These are phyloP conservation scores for Phytophthora melonis DNA, from an alignment of 352 stramenopile species.

Conservation along the genomic window DNA sequence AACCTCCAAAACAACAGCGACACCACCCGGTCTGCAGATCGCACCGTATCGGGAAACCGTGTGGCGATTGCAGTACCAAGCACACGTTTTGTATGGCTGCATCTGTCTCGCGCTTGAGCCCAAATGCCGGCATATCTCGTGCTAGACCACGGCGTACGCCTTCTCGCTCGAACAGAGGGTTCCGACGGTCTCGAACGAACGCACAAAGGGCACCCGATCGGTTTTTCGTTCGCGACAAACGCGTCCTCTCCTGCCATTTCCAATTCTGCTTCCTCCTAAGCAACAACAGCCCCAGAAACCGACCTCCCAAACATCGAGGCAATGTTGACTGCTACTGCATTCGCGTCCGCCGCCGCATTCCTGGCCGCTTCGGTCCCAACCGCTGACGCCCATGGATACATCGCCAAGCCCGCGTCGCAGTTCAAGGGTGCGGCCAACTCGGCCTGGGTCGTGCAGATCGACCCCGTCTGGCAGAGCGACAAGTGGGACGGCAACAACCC, in stretches of 20 bases:
- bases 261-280: neutral
- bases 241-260: neutral
- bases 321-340: conserved; percentile 3
- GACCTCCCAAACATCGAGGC: neutral
- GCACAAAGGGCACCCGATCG: neutral
- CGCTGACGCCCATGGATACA: conserved; percentile 25
- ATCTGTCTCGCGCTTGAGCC: neutral
- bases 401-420: conserved; percentile 11
- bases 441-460: conserved; percentile 23
- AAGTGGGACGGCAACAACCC: conserved; percentile 11
- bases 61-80: neutral
- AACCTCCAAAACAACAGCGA: neutral
- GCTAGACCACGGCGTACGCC: too few species aligned
- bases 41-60: neutral
- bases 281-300: neutral
- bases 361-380: neutral
- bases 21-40: neutral
- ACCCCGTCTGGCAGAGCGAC: conserved; percentile 11
- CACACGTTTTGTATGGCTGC: neutral
- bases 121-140: too few species aligned
- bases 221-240: neutral
- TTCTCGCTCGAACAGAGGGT: neutral
- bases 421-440: conserved; percentile 14
- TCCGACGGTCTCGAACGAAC: neutral
- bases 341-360: neutral